A percentile compares a stretch with the other conserved stretches of the same genome.
Evolutionary conservation across 331 rosid species (phyloP).

Genomic region (Stylosanthes scabra): DNA sequence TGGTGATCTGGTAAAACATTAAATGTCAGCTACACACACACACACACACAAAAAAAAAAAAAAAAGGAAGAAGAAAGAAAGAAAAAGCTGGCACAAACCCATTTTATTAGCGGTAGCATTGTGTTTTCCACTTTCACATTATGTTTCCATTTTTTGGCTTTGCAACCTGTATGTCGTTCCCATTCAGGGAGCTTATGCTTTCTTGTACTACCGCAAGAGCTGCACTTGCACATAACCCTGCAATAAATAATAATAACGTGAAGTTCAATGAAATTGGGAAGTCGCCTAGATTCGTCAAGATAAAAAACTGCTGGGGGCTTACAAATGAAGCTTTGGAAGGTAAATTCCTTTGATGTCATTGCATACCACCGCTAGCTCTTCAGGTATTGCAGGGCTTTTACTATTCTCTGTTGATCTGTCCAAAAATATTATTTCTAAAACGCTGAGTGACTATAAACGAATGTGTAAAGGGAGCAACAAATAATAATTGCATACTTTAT

Average conservation of each 20-base stretch:
- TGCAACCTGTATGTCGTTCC: slow-evolving; percentile 93
- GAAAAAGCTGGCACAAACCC: slow-evolving; percentile 69
- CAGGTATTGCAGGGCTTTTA: slow-evolving; percentile 54
- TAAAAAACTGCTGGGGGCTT: slow-evolving; percentile 48
- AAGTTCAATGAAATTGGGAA: slow-evolving; percentile 13
- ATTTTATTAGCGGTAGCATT: slow-evolving; percentile 80
- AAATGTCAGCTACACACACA: slow-evolving; percentile 25
- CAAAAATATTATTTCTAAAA: slow-evolving; percentile 8
- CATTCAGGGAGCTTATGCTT: slow-evolving; percentile 81
- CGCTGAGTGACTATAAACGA: slow-evolving; percentile 20
- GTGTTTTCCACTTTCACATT: slow-evolving; percentile 91
- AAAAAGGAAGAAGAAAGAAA: slow-evolving; percentile 5
- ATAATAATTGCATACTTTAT: slow-evolving; percentile 52
- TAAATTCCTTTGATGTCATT: slow-evolving; percentile 86
- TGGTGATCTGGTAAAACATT: slow-evolving; percentile 62
- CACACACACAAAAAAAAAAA: slow-evolving; percentile 29
- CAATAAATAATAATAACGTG: slow-evolving; percentile 32
- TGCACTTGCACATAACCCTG: slow-evolving; percentile 81
- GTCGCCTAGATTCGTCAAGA: too few relatives aligned
- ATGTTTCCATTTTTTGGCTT: slow-evolving; percentile 92
- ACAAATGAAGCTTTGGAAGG: slow-evolving; percentile 79
- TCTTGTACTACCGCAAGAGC: slow-evolving; percentile 71
- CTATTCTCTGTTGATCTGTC: slow-evolving; percentile 56
- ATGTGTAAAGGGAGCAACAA: slow-evolving; percentile 25
- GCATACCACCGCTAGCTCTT: slow-evolving; percentile 77